Conservation (phyloP, 2,329 filamentous ascomycete genomes). For the Epichloe brachyelytri region DNA sequence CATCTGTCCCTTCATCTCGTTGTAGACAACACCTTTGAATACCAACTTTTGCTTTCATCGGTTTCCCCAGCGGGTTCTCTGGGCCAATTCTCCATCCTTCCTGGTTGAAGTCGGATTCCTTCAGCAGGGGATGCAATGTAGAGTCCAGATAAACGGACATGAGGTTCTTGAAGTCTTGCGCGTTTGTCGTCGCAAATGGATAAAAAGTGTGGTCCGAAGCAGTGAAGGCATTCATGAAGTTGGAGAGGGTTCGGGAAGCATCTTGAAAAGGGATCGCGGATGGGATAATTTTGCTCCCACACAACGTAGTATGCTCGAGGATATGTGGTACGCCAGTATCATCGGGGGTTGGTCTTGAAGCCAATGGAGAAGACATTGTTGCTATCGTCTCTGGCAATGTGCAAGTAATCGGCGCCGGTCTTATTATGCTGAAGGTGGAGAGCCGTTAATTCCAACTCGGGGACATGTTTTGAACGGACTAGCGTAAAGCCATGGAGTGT, state of each 20-base stretch:
- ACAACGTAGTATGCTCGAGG: conserved; percentile 91
- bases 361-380: conserved; percentile 99
- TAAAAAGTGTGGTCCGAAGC: conserved; percentile 95
- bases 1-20: conserved; percentile 99
- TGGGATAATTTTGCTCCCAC: conserved; percentile 94
- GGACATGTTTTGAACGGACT: conserved; percentile 77
- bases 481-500: conserved; percentile 90
- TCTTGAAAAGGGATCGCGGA: conserved; percentile 99
- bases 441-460: conserved; percentile 85
- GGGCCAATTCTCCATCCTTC: conserved; percentile 96
- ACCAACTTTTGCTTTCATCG: conserved; percentile 57
- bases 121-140: conserved; percentile 78
- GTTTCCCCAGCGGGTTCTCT: conserved; percentile 60
- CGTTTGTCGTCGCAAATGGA: conserved; percentile 93
- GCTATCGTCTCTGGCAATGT: conserved; percentile 86
- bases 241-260: conserved; percentile 97
- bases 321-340: conserved; percentile 95
- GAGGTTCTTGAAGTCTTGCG: conserved; percentile 88
- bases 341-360: conserved; percentile 98
- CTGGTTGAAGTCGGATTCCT: conserved; percentile 84
- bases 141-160: conserved; percentile 95
- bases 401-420: conserved; percentile 90
- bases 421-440: conserved; percentile 85
- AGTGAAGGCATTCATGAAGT: conserved; percentile 99
- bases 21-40: conserved; percentile 97